These are phyloP conservation scores for Cystobasidiopsis lactophilus DNA, from an alignment of 768 basidiomycete species.

Conservation along the genomic window DNA sequence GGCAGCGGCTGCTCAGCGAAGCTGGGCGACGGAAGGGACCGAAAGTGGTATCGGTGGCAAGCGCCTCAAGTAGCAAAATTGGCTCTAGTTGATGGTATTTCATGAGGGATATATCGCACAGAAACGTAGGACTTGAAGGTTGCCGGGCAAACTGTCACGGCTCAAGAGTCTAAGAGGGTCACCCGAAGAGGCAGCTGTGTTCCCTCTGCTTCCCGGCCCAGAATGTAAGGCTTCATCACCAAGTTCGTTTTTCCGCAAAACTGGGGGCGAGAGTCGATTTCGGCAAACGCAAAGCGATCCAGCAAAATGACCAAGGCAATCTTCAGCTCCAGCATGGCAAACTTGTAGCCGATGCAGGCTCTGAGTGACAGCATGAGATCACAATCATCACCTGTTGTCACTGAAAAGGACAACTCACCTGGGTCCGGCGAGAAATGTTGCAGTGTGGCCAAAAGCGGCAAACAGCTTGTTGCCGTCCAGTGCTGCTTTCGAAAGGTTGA, in stretches of 20 bases:
- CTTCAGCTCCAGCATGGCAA: conserved; percentile 5
- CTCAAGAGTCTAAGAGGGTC: too few relatives aligned
- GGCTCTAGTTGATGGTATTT: too few relatives aligned
- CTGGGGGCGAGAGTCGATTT: background rate
- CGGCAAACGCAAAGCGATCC: conserved; percentile 2
- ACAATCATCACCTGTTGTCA: too few relatives aligned
- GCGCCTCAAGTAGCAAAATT: too few relatives aligned
- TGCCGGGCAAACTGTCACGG: too few relatives aligned
- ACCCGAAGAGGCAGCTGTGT: background rate
- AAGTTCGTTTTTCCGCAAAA: background rate
- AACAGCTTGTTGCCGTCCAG: background rate
- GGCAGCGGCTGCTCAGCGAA: too few relatives aligned
- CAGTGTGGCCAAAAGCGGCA: background rate
- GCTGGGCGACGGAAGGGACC: too few relatives aligned
- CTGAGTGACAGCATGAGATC: background rate
- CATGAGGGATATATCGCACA: too few relatives aligned
- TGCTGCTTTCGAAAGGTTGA: background rate
- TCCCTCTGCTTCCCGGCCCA: background rate
- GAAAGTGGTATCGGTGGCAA: too few relatives aligned
- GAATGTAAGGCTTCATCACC: background rate
- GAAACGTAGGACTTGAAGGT: too few relatives aligned
- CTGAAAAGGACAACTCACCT: too few relatives aligned
- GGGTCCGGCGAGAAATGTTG: conserved; percentile 6
- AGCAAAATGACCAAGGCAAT: background rate
- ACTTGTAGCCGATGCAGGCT: conserved; percentile 6